Evolutionary conservation across 192 early-diverging fungal genomes (phyloP).

Genomic region (Phycomyces nitens): DNA sequence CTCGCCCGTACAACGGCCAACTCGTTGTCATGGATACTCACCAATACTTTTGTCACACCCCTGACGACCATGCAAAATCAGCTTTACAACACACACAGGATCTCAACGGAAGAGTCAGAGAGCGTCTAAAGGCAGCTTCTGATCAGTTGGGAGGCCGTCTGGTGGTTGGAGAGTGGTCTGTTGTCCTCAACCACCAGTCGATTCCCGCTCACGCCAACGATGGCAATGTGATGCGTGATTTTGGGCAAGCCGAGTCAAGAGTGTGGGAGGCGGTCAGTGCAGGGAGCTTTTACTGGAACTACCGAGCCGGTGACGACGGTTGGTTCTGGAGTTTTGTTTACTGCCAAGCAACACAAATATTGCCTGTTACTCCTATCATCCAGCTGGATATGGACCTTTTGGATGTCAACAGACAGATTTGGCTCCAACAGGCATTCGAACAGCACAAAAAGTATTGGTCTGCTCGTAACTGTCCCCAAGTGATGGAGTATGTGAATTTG

Average conservation of each 20-base stretch:
- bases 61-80: constrained; percentile 5
- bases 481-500: too few relatives aligned
- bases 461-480: too few relatives aligned
- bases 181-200: constrained; percentile 9
- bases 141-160: constrained; percentile 8
- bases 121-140: neutral
- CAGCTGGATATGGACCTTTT: too few relatives aligned
- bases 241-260: constrained; percentile 4
- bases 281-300: constrained; percentile 24
- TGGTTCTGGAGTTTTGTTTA: constrained; percentile 20
- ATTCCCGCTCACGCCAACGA: constrained; percentile 1
- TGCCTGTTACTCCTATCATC: too few relatives aligned
- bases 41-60: constrained; percentile 17
- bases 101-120: neutral
- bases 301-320: constrained; percentile 16
- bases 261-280: constrained; percentile 10
- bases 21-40: constrained; percentile 21
- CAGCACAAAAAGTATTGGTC: too few relatives aligned
- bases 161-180: constrained; percentile 22
- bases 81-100: constrained; percentile 12
- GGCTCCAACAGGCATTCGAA: too few relatives aligned
- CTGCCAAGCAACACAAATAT: neutral
- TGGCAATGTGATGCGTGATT: constrained; percentile 1
- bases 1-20: neutral
- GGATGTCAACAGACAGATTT: too few relatives aligned